Conservation (phyloP, 1,139 yeast genomes). For the Suhomyces anneliseae region DNA sequence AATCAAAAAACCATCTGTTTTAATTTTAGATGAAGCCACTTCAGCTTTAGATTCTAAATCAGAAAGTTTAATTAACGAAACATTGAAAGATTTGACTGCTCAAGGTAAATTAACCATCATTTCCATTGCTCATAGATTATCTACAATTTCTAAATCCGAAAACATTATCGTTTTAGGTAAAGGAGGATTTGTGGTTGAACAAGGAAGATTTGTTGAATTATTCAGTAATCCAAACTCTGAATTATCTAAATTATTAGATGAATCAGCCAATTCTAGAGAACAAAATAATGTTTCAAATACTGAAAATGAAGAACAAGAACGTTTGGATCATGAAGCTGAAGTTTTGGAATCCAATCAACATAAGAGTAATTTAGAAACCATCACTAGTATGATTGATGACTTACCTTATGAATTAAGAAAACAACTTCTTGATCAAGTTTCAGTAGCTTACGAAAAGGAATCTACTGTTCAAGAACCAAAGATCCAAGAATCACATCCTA, state of each 20-base stretch:
- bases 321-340: constrained; percentile 28
- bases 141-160: constrained; percentile 63
- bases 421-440: constrained; percentile 32
- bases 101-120: constrained; percentile 77
- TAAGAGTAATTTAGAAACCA: constrained; percentile 28
- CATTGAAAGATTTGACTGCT: constrained; percentile 51
- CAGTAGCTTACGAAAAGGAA: constrained; percentile 26
- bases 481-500: constrained; percentile 3
- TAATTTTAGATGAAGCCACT: constrained; percentile 76
- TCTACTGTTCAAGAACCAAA: constrained; percentile 6
- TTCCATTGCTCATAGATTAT: constrained; percentile 88
- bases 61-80: constrained; percentile 65
- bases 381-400: constrained; percentile 38
- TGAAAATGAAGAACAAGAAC: constrained; percentile 25
- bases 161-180: constrained; percentile 58
- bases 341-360: constrained; percentile 24
- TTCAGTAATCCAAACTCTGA: constrained; percentile 46
- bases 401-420: constrained; percentile 37
- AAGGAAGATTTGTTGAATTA: constrained; percentile 43
- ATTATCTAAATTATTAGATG: constrained; percentile 45
- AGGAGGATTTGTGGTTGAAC: constrained; percentile 43
- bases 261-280: constrained; percentile 27
- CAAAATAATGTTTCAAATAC: constrained; percentile 23
- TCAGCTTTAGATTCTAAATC: constrained; percentile 76
- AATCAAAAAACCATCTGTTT: constrained; percentile 59